Evolutionary conservation across 2,329 filamentous ascomycete genomes (phyloP).

Genomic region (Diaporthe sp.): DNA sequence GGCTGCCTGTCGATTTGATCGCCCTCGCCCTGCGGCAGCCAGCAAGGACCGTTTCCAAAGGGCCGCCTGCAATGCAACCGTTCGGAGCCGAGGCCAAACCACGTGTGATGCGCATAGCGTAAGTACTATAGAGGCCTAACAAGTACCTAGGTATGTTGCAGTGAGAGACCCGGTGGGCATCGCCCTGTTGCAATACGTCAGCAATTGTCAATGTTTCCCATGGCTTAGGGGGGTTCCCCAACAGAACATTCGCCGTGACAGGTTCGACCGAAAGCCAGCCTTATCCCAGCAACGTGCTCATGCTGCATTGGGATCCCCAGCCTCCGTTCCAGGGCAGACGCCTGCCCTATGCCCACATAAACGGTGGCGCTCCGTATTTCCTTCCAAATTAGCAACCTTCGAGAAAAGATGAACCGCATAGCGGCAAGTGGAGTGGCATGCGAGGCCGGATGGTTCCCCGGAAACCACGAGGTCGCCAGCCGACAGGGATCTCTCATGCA

Average conservation of each 20-base stretch:
- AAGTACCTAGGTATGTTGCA: background rate
- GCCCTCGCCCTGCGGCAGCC: conserved; percentile 17
- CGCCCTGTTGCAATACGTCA: conserved; percentile 17
- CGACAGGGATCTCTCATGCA: conserved; percentile 37
- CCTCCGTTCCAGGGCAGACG: conserved; percentile 8
- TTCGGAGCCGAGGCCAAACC: conserved; percentile 27
- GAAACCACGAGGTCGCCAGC: conserved; percentile 27
- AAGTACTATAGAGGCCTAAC: background rate
- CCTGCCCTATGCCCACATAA: conserved; percentile 23
- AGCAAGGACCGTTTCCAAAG: conserved; percentile 27
- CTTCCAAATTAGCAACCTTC: conserved; percentile 38
- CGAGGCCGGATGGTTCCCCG: conserved; percentile 37
- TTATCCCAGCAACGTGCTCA: conserved; percentile 22
- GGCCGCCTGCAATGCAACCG: conserved; percentile 37
- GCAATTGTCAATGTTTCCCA: conserved; percentile 4
- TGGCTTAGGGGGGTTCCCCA: background rate
- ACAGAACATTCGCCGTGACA: conserved; percentile 1
- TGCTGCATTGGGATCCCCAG: conserved; percentile 25
- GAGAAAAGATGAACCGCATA: conserved; percentile 40
- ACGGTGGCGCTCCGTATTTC: conserved; percentile 25
- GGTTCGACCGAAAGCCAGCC: conserved; percentile 8
- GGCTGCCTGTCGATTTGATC: conserved; percentile 28
- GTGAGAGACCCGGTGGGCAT: background rate
- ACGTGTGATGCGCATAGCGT: conserved; percentile 35
- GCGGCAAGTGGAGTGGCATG: conserved; percentile 38